phyloP scores from a whole-genome alignment of 202 grass and related monocot species.

The Bolboschoenoplectus hybrid region DNA sequence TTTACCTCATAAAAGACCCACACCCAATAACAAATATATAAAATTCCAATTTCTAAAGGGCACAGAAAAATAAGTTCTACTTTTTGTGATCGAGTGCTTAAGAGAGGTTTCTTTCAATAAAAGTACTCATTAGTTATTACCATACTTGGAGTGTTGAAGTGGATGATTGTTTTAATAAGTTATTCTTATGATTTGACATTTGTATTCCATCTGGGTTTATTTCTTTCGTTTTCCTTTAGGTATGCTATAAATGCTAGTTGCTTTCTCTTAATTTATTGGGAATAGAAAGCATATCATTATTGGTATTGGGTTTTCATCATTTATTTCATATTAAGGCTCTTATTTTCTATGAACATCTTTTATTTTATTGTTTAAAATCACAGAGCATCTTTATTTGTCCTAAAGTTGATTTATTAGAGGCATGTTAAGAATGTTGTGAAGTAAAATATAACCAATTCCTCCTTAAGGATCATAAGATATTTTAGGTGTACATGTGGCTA shows the following conservation, averaged over 20 bases:
- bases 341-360: neutral
- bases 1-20: neutral
- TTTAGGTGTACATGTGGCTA: neutral
- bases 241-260: conserved; percentile 27
- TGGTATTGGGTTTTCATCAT: neutral
- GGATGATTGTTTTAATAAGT: conserved; percentile 11
- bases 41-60: neutral
- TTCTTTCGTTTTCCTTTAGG: neutral
- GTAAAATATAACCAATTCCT: neutral
- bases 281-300: neutral
- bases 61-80: neutral
- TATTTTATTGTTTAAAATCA: neutral
- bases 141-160: neutral
- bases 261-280: conserved; percentile 12
- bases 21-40: neutral
- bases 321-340: neutral
- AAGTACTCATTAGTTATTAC: neutral
- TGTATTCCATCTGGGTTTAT: neutral
- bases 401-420: neutral
- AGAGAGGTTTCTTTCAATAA: neutral
- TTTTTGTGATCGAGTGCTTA: neutral
- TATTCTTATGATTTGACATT: neutral
- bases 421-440: neutral
- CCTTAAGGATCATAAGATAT: neutral
- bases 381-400: neutral